Conservation (phyloP, 352 stramenopile species). For the Globisporangium irregulare region DNA sequence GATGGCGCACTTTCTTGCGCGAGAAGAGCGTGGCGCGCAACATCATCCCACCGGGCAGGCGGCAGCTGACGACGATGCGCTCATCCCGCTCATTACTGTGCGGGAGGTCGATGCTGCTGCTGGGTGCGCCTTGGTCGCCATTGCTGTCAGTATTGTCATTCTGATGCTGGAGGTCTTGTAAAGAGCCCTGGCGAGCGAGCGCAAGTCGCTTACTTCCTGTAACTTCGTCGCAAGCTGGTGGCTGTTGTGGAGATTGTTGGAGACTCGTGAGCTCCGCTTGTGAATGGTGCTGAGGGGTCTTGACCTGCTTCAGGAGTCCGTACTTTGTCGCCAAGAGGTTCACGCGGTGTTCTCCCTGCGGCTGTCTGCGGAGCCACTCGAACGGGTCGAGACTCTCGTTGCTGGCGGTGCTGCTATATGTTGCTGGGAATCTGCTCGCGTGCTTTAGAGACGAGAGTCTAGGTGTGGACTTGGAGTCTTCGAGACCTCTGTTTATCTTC, state of each 20-base stretch:
- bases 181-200: background rate
- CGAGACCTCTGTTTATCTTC: background rate
- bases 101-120: background rate
- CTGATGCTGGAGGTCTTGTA: background rate
- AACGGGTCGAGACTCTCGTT: slow-evolving; percentile 38
- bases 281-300: slow-evolving; percentile 16
- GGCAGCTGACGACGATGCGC: slow-evolving; percentile 47
- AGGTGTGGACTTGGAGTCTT: slow-evolving; percentile 1
- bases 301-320: slow-evolving; percentile 37
- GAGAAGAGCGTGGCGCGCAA: slow-evolving; percentile 39
- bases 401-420: background rate
- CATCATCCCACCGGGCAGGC: slow-evolving; percentile 52
- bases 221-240: background rate
- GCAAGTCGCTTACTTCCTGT: background rate
- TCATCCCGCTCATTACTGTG: slow-evolving; percentile 9
- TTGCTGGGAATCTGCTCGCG: background rate
- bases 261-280: background rate
- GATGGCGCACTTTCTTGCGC: slow-evolving; percentile 41
- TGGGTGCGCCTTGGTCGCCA: background rate
- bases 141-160: background rate
- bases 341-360: slow-evolving; percentile 50
- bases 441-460: slow-evolving; percentile 3
- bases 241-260: background rate
- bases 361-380: slow-evolving; percentile 49
- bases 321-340: slow-evolving; percentile 46